Evolutionary conservation across 164 flowering plant genomes (phyloP), one percentile per base, ranked within the genome.

Genomic region (Santalum album): DNA sequence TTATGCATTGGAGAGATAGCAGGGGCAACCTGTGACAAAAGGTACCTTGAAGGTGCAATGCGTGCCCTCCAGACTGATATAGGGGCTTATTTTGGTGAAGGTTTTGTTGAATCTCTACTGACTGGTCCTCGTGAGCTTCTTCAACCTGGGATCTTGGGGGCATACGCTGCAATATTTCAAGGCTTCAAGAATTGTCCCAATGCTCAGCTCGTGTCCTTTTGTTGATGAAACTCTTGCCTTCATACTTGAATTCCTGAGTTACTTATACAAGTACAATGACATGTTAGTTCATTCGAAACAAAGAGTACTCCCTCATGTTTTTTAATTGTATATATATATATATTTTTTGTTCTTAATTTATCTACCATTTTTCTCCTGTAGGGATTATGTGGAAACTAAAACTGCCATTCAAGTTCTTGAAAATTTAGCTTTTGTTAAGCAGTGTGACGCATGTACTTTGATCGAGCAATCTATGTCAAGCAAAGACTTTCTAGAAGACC

Each of bases 361-460:
- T 42, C 1, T 56, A 2, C 3, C 9, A 2, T 10, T 7, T 3
- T 24, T 54, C 27, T 19, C 34, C 19, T 19, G 45, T 65, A 87
- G 91, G 95, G 91, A 87, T 69, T 90, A 82, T 63, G 71, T 70
- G 56, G 87, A 79, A 60, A 84, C 76, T 72, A 87, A 87, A 73
- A 82, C 87, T 56, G 96, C 91, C 29, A 74, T 87, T 53, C 91
- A 88, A 2, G 85, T 84, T 21, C 76, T 87, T 18, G 95, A 90
- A 60, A 89, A 84, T 76, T 74, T 87, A 27, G 91, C 96, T 3
- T 9, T 29, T 29, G 6, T 29, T 9, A 29, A 29, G 34, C 6
- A 9, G 9, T 29, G 34, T 4, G 34, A 29, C 6, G 34, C 9
- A 3, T 9, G 4, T 29, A 29, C 4, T 29, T 3, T 3, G 34